Conservation (phyloP, 805 yeast genomes). For the Maudiozyma barnettii region DNA sequence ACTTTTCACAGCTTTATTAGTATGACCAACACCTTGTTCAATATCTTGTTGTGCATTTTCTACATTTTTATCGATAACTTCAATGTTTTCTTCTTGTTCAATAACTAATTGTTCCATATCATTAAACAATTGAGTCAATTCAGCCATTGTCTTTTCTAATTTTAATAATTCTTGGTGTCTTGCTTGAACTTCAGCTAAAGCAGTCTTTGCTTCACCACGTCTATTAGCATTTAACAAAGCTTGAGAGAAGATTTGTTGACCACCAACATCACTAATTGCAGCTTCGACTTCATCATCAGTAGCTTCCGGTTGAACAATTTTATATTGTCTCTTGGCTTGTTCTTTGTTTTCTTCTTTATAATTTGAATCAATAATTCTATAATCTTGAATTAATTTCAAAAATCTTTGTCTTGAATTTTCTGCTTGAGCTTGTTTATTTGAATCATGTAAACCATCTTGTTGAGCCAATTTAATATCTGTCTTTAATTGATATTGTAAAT, state of each 20-base stretch:
- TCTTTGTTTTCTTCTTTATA: slow-evolving; percentile 75
- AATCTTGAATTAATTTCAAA: slow-evolving; percentile 76
- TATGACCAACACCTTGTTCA: slow-evolving; percentile 91
- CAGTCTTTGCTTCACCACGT: slow-evolving; percentile 92
- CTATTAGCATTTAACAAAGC: slow-evolving; percentile 80
- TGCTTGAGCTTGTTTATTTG: slow-evolving; percentile 81
- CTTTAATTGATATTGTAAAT: slow-evolving; percentile 68
- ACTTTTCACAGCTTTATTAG: slow-evolving; percentile 76
- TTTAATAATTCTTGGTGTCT: slow-evolving; percentile 92
- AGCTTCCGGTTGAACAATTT: slow-evolving; percentile 80
- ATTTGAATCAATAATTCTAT: slow-evolving; percentile 76
- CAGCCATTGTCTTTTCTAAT: slow-evolving; percentile 92
- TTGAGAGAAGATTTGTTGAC: slow-evolving; percentile 89
- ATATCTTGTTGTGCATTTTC: slow-evolving; percentile 79
- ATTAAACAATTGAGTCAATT: slow-evolving; percentile 84
- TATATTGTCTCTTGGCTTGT: slow-evolving; percentile 88
- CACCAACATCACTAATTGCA: slow-evolving; percentile 75
- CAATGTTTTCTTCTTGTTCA: slow-evolving; percentile 85
- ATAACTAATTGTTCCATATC: slow-evolving; percentile 95
- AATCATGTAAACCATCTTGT: slow-evolving; percentile 57
- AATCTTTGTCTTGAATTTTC: slow-evolving; percentile 80
- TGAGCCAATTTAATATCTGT: slow-evolving; percentile 68
- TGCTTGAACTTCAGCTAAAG: slow-evolving; percentile 88
- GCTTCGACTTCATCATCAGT: slow-evolving; percentile 74
- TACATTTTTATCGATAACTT: slow-evolving; percentile 73